A percentile compares a stretch with the other conserved stretches of the same genome.
Evolutionary conservation across 345 rosid genomes (phyloP).

Genomic region (Viola odorata): DNA sequence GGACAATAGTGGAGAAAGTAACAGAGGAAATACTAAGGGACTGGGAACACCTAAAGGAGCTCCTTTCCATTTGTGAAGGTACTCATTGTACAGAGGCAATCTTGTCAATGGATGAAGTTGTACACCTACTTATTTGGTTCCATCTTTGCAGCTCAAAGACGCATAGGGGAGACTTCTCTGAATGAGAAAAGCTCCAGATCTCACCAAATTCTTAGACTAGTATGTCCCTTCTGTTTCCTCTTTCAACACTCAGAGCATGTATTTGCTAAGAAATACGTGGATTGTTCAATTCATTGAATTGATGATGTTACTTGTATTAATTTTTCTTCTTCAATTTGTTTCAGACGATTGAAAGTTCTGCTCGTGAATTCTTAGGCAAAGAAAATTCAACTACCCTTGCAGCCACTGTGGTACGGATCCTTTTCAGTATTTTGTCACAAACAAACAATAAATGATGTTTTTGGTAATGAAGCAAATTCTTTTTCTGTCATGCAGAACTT

Average conservation of each 20-base stretch:
- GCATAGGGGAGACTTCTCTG: constrained; percentile 80
- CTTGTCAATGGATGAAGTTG: constrained; percentile 9
- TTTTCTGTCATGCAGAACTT: constrained; percentile 56
- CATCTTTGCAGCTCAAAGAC: constrained; percentile 70
- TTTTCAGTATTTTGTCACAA: neutral
- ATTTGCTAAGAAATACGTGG: neutral
- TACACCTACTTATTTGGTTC: constrained; percentile 15
- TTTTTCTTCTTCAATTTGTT: constrained; percentile 14
- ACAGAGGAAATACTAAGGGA: constrained; percentile 78
- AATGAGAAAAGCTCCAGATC: constrained; percentile 98
- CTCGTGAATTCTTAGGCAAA: constrained; percentile 90
- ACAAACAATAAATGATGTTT: too few species aligned
- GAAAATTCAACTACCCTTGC: constrained; percentile 79
- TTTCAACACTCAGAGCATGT: constrained; percentile 15
- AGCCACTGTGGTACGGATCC: constrained; percentile 78
- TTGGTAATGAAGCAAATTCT: too few species aligned
- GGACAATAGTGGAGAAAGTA: constrained; percentile 75
- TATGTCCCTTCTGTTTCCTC: constrained; percentile 19
- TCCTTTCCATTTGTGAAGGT: constrained; percentile 90
- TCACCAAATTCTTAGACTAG: constrained; percentile 96
- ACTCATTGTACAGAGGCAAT: constrained; percentile 13
- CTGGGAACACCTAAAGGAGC: constrained; percentile 80
- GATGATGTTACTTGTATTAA: constrained; percentile 2
- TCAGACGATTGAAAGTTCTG: constrained; percentile 91
- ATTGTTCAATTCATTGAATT: neutral